Base-by-base conservation (phyloP, 179 eudicot genomes). In the Heliamphora pulchella region DNA sequence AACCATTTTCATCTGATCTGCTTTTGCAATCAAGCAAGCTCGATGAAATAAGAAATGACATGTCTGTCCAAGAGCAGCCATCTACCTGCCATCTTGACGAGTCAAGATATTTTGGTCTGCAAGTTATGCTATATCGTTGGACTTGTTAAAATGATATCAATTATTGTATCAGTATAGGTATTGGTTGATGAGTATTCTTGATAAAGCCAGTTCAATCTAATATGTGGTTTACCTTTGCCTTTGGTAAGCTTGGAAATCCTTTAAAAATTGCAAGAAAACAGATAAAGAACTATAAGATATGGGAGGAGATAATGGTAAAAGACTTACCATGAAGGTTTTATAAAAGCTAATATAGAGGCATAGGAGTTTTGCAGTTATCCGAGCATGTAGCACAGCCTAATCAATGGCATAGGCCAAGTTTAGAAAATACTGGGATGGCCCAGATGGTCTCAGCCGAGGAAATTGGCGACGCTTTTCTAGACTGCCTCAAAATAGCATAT, bases 271-370 rank as follows among this genome's bases (percentile, higher is more conserved):
- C 39, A 8, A 22, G 22, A 20, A 20, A 3, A 59, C 22, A 59
- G 18, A 59, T 22, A 1, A 18, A 18, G 39, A 63, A 63, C 68
- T 63, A 63, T 63, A 39, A 63, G n/a, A 53, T 53, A 54, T 10
- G n/a, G 61, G 57, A 74, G 77, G 54, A 74, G 31, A 43, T 20
- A 51, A 53, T 13, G 47, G 58, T 8, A 71, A 48, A 71, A 71
- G 57, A 71, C 44, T 73, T 50, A 51, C 75, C 58, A 18, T 3
- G 59, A 44, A 3, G 20, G 3, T 54, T 31, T 73, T 73, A 15
- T 47, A 72, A 51, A 22, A 10, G 22, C 41, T 4, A 72, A 51
- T 20, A 51, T 50, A 72, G 22, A 20, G 22, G 22, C 63, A 58
- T 7, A 58, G 15, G n/a, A 17, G 63, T 58, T 58, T n/a, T 58